These are phyloP conservation scores for Suillus weaverae DNA, from an alignment of 768 basidiomycete species.

Conservation along the genomic window DNA sequence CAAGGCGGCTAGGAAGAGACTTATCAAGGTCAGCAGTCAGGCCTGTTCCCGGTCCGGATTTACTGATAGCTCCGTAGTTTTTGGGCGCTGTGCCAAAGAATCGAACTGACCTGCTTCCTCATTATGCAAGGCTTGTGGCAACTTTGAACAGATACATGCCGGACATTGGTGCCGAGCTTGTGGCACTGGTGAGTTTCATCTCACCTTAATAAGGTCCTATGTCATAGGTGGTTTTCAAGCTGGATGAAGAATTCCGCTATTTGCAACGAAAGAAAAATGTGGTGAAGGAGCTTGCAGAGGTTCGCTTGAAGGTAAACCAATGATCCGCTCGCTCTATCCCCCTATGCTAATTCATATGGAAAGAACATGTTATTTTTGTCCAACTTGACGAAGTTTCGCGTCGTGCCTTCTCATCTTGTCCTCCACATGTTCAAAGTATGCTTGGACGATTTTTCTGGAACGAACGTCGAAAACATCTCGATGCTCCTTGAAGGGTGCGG, in stretches of 20 bases:
- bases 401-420: conserved; percentile 89
- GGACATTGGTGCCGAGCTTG: conserved; percentile 82
- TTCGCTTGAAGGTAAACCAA: conserved; percentile 69
- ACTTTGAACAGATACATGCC: conserved; percentile 92
- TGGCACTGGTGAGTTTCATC: conserved; percentile 63
- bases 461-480: conserved; percentile 92
- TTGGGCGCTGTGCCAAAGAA: conserved; percentile 83
- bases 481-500: conserved; percentile 93
- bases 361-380: conserved; percentile 89
- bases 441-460: conserved; percentile 90
- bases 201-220: not conserved
- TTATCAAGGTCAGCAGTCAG: conserved; percentile 64
- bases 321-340: conserved; percentile 10
- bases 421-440: conserved; percentile 97
- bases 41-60: not conserved
- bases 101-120: conserved; percentile 86
- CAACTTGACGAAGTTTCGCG: conserved; percentile 92
- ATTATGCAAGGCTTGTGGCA: conserved; percentile 88
- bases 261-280: conserved; percentile 93
- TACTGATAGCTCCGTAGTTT: conserved; percentile 47
- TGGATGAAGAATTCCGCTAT: conserved; percentile 97
- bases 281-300: conserved; percentile 84
- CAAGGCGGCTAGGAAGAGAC: conserved; percentile 90
- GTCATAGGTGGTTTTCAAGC: conserved; percentile 42
- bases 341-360: not conserved